A percentile compares a stretch with the other conserved stretches of the same genome.
Evolutionary conservation across 352 stramenopile genomes (phyloP).

Genomic region (Phytophthora palmivora): DNA sequence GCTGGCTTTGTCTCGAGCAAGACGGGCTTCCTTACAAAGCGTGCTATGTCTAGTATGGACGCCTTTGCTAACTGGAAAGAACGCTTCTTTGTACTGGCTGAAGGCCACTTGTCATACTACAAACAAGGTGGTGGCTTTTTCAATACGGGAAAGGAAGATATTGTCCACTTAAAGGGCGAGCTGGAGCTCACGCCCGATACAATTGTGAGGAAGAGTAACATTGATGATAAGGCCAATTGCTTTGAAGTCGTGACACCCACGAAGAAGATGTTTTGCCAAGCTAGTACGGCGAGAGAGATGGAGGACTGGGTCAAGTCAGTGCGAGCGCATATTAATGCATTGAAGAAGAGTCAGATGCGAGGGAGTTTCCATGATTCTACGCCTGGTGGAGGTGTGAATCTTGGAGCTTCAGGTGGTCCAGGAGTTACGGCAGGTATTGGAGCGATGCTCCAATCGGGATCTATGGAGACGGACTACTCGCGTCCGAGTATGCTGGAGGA

Average conservation of each 20-base stretch:
- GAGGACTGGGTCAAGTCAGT: conserved; percentile 91
- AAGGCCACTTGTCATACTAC: conserved; percentile 89
- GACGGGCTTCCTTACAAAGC: conserved; percentile 87
- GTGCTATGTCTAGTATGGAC: conserved; percentile 89
- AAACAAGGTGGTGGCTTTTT: conserved; percentile 89
- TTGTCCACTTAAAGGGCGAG: conserved; percentile 86
- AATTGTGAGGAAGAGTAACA: conserved; percentile 84
- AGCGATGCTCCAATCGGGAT: conserved; percentile 3
- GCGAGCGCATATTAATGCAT: conserved; percentile 72
- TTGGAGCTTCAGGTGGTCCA: conserved; percentile 30
- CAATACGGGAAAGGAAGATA: conserved; percentile 86
- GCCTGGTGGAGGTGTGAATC: conserved; percentile 34
- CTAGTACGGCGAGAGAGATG: conserved; percentile 80
- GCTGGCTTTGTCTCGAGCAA: conserved; percentile 78
- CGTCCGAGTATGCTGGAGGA: conserved; percentile 84
- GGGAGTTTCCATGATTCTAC: conserved; percentile 73
- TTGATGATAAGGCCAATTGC: conserved; percentile 89
- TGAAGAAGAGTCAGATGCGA: conserved; percentile 64
- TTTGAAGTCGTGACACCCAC: conserved; percentile 84
- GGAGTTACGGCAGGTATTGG: conserved; percentile 29
- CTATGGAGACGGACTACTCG: conserved; percentile 72
- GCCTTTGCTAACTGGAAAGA: conserved; percentile 91
- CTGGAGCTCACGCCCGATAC: conserved; percentile 82
- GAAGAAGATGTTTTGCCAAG: conserved; percentile 91
- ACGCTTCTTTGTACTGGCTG: conserved; percentile 87